Conservation (phyloP, 2,329 filamentous ascomycete genomes). For the Pseudocercospora macadamiae region DNA sequence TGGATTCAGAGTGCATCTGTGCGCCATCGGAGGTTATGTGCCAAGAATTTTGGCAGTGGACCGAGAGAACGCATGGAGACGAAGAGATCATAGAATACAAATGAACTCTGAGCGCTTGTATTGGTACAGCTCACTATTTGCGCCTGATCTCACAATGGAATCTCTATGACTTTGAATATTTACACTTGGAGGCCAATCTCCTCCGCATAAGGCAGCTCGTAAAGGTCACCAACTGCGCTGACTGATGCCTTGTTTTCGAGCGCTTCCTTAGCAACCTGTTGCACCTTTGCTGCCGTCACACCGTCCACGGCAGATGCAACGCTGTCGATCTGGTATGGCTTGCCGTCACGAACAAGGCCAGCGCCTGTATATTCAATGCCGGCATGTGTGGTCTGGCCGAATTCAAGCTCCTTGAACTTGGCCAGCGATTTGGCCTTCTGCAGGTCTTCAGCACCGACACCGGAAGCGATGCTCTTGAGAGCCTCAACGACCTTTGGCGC, state of each 20-base stretch:
- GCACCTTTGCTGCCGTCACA: slow-evolving; percentile 81
- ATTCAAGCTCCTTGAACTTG: slow-evolving; percentile 88
- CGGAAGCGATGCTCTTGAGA: slow-evolving; percentile 74
- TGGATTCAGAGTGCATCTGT: too few relatives aligned
- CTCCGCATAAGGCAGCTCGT: slow-evolving; percentile 86
- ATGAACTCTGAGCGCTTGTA: slow-evolving; percentile 25
- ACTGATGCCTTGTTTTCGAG: slow-evolving; percentile 88
- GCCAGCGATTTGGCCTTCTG: slow-evolving; percentile 89
- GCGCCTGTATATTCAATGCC: slow-evolving; percentile 83
- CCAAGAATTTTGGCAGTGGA: too few relatives aligned
- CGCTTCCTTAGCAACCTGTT: slow-evolving; percentile 87
- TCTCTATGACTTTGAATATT: slow-evolving; percentile 46
- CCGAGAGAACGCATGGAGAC: background rate
- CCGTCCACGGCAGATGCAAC: slow-evolving; percentile 76
- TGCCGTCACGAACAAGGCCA: slow-evolving; percentile 77
- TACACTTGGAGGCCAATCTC: slow-evolving; percentile 95
- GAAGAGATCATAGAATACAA: background rate
- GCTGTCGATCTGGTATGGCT: slow-evolving; percentile 81
- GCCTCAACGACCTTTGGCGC: slow-evolving; percentile 77
- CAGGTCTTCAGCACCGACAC: slow-evolving; percentile 80
- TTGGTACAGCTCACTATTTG: slow-evolving; percentile 39
- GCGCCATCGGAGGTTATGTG: too few relatives aligned
- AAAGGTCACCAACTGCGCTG: slow-evolving; percentile 86
- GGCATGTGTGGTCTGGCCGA: slow-evolving; percentile 74
- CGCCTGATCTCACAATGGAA: slow-evolving; percentile 33